Conservation (phyloP, 139 green algal genomes). For the Closterium sp. region DNA sequence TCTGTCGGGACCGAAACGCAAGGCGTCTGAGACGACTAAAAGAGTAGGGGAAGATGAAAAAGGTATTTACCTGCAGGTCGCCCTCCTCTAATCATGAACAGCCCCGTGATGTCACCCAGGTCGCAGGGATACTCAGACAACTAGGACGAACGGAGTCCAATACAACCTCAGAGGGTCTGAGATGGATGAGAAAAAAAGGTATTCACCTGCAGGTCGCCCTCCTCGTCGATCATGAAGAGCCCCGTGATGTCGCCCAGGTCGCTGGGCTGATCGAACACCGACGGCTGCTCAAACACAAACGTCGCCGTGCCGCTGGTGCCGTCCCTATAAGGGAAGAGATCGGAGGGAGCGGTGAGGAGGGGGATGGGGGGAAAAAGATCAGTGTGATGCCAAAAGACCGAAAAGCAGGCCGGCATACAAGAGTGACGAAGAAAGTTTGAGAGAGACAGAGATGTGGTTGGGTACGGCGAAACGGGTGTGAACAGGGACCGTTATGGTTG, state of each 20-base stretch:
- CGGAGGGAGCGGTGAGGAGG: background rate
- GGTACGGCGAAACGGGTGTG: no score
- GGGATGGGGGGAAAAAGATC: background rate
- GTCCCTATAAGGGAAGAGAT: slow-evolving; percentile 50
- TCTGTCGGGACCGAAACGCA: no score
- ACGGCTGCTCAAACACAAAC: slow-evolving; percentile 88
- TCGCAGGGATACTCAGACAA: no score
- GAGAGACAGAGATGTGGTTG: no score
- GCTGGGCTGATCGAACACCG: slow-evolving; percentile 82
- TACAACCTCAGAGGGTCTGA: no score
- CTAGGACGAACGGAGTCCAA: no score
- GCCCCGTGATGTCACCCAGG: background rate
- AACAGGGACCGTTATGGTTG: no score
- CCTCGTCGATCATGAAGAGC: slow-evolving; percentile 94
- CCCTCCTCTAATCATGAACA: slow-evolving; percentile 73
- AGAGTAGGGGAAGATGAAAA: no score
- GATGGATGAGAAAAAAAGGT: background rate
- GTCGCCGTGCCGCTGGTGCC: slow-evolving; percentile 80
- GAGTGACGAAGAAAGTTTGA: no score
- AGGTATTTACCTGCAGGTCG: slow-evolving; percentile 7
- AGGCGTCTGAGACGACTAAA: no score
- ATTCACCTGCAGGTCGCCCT: slow-evolving; percentile 55
- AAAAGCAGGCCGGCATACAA: no score
- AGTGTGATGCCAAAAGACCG: background rate
- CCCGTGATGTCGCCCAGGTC: slow-evolving; percentile 92